A percentile compares a stretch with the other conserved stretches of the same genome.
phyloP scores from a whole-genome alignment of 495 filamentous ascomycete genomes.

The Tetracladium marchalianum region DNA sequence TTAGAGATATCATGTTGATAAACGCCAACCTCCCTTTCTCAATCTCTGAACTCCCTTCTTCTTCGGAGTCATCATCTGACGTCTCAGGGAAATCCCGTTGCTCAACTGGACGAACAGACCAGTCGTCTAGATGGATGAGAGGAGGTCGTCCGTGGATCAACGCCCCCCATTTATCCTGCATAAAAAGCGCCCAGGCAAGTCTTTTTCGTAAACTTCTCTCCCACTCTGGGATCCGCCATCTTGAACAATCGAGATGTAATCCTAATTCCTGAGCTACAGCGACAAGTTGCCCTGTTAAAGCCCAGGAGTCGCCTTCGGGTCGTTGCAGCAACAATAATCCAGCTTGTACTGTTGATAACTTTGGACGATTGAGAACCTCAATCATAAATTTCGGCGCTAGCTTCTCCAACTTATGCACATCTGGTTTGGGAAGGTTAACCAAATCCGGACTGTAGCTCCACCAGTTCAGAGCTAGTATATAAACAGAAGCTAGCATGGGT shows the following conservation, averaged over 20 bases:
- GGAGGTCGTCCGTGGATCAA: conserved; percentile 76
- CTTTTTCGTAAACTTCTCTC: conserved; percentile 74
- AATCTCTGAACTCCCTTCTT: conserved; percentile 51
- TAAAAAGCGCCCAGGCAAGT: conserved; percentile 82
- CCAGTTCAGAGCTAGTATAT: conserved; percentile 83
- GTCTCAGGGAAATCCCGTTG: conserved; percentile 63
- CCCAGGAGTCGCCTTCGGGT: conserved; percentile 76
- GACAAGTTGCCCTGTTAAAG: conserved; percentile 75
- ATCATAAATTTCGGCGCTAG: conserved; percentile 61
- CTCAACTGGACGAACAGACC: conserved; percentile 62
- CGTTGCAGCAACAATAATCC: conserved; percentile 84
- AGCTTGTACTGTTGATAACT: conserved; percentile 84
- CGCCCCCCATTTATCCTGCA: conserved; percentile 89
- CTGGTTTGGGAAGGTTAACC: conserved; percentile 56
- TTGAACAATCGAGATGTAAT: conserved; percentile 73
- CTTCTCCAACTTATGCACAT: conserved; percentile 66
- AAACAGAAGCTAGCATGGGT: conserved; percentile 76
- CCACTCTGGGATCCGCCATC: conserved; percentile 81
- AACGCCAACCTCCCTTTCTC: conserved; percentile 61
- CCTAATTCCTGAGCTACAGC: conserved; percentile 74
- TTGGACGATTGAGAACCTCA: conserved; percentile 69
- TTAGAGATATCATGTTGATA: conserved; percentile 61
- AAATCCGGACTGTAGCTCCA: conserved; percentile 65
- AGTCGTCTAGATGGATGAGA: conserved; percentile 67
- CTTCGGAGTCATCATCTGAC: conserved; percentile 40